These are phyloP conservation scores for Boletus patriciae DNA, from an alignment of 768 basidiomycete species.

Conservation along the genomic window DNA sequence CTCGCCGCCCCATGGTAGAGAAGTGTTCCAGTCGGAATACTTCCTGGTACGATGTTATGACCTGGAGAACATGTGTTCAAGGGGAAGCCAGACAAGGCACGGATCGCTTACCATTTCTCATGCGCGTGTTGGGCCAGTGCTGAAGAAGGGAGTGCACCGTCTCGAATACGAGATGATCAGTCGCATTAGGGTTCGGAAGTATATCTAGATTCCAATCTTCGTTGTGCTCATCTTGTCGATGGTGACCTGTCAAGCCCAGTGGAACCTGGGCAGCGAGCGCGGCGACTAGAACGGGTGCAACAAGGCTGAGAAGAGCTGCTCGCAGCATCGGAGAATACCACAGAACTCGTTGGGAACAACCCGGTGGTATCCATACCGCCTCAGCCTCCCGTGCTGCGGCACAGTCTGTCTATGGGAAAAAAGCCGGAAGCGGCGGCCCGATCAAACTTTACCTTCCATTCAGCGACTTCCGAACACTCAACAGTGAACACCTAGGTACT, in stretches of 20 bases:
- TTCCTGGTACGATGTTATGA: conserved; percentile 32
- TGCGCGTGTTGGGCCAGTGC: conserved; percentile 48
- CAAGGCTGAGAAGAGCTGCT: background rate
- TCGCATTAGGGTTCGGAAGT: conserved; percentile 26
- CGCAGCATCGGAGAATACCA: background rate
- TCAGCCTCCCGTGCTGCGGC: too few relatives aligned
- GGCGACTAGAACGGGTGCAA: background rate
- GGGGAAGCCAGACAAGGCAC: conserved; percentile 10
- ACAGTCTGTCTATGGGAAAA: too few relatives aligned
- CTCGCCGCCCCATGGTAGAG: conserved; percentile 34
- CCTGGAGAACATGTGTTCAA: conserved; percentile 18
- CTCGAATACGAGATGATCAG: conserved; percentile 27
- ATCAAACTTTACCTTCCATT: too few relatives aligned
- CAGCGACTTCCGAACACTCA: too few relatives aligned
- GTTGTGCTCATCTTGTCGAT: background rate
- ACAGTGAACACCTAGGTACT: too few relatives aligned
- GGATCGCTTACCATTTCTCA: conserved; percentile 40
- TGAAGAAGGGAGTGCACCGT: conserved; percentile 35
- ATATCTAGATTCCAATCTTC: conserved; percentile 25
- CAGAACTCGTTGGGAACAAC: background rate
- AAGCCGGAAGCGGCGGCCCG: too few relatives aligned
- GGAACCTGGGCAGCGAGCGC: conserved; percentile 9
- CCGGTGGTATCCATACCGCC: too few relatives aligned
- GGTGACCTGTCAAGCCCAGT: background rate
- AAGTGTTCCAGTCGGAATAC: conserved; percentile 36